Percentiles rank a stretch among this genome's conserved stretches.
phyloP scores from a whole-genome alignment of 306 rosid species.

The Rosa rugosa region DNA sequence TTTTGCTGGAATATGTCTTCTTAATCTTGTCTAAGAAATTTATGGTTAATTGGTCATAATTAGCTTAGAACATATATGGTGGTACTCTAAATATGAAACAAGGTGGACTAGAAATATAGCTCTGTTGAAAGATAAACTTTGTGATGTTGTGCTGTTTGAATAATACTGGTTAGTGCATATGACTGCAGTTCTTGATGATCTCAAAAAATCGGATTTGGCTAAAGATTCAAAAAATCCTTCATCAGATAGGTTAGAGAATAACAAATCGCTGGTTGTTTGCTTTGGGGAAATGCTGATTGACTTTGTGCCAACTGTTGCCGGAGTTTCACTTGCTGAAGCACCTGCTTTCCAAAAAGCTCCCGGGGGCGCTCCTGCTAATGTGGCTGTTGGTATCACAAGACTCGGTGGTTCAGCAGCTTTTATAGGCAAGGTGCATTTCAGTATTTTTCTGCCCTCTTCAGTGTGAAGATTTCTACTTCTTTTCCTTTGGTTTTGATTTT shows the following conservation, averaged over 20 bases:
- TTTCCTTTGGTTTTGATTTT: background rate
- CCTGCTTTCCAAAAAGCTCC: constrained; percentile 91
- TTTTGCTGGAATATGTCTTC: background rate
- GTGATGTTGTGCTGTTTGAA: background rate
- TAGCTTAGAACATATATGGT: background rate
- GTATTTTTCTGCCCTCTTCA: constrained; percentile 14
- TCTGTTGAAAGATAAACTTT: constrained; percentile 1
- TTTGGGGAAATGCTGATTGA: constrained; percentile 86
- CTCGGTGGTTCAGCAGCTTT: constrained; percentile 83
- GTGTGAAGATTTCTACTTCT: background rate
- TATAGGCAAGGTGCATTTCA: constrained; percentile 72
- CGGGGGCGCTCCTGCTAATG: constrained; percentile 99
- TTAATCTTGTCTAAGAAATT: background rate
- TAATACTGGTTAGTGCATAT: background rate
- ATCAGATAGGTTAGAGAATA: constrained; percentile 27
- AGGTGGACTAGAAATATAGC: background rate
- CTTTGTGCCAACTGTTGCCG: constrained; percentile 82
- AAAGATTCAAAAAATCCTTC: constrained; percentile 35
- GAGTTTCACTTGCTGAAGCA: constrained; percentile 91
- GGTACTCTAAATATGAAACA: background rate
- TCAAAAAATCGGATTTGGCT: constrained; percentile 16
- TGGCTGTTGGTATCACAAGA: constrained; percentile 80
- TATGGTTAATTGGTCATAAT: background rate
- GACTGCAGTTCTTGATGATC: constrained; percentile 6
- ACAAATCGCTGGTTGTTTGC: constrained; percentile 62